phyloP scores from a whole-genome alignment of 2,329 filamentous ascomycete genomes.

The Sporothrix euskadiensis region DNA sequence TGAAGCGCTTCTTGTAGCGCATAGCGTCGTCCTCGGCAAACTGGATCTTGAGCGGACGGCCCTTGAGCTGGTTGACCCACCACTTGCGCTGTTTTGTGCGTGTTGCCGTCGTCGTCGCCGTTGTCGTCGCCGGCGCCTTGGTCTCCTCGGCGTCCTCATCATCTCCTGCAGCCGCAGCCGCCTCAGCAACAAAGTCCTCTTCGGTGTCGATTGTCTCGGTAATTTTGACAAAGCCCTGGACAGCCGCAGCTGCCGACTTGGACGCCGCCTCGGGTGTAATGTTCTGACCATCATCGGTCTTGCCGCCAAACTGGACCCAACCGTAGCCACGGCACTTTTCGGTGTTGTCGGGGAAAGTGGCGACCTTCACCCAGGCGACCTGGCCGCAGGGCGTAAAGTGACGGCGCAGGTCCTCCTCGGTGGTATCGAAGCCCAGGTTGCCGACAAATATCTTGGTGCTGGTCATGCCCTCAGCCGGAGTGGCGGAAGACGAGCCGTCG shows the following conservation, averaged over 20 bases:
- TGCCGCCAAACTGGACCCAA: conserved; percentile 80
- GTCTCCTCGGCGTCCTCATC: conserved; percentile 30
- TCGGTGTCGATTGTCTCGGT: conserved; percentile 64
- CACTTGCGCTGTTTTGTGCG: conserved; percentile 66
- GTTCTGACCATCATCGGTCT: conserved; percentile 21
- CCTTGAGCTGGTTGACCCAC: conserved; percentile 83
- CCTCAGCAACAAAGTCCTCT: conserved; percentile 58
- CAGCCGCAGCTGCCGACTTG: conserved; percentile 71
- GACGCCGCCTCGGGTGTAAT: conserved; percentile 50
- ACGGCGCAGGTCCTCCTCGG: conserved; percentile 74
- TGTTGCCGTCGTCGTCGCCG: conserved; percentile 39
- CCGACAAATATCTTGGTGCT: conserved; percentile 84
- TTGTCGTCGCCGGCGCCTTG: conserved; percentile 43
- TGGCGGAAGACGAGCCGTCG: not conserved
- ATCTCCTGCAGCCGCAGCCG: conserved; percentile 44
- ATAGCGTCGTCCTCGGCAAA: conserved; percentile 88
- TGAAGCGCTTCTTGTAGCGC: conserved; percentile 91
- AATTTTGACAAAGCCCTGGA: conserved; percentile 77
- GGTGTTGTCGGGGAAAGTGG: conserved; percentile 85
- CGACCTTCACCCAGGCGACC: conserved; percentile 80
- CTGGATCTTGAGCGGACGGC: conserved; percentile 81
- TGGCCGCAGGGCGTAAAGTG: conserved; percentile 86
- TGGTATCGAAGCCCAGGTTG: conserved; percentile 80
- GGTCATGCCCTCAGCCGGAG: conserved; percentile 49
- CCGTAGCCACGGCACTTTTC: conserved; percentile 98